These are phyloP conservation scores for Penicillium turbatum DNA, from an alignment of 495 filamentous ascomycete genomes.

Conservation along the genomic window DNA sequence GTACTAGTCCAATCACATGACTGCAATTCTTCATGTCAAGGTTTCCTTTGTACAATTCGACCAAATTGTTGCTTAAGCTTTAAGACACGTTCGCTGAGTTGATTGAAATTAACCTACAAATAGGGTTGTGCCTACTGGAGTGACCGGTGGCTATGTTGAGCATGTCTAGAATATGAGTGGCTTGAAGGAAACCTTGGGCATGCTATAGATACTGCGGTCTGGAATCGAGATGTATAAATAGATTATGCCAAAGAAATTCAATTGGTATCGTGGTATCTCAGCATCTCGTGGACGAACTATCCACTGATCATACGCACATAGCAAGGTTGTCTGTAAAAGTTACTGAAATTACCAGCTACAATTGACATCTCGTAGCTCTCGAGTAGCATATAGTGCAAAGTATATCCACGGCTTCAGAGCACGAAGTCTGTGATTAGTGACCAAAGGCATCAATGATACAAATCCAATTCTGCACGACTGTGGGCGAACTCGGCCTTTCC, in stretches of 20 bases:
- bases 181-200: background rate
- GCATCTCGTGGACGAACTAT: too few species aligned
- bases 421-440: slow-evolving; percentile 36
- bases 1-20: background rate
- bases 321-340: too few species aligned
- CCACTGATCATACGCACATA: too few species aligned
- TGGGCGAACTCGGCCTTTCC: slow-evolving; percentile 59
- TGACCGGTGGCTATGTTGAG: background rate
- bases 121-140: background rate
- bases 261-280: background rate
- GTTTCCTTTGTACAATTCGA: background rate
- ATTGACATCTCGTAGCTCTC: too few species aligned
- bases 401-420: too few species aligned
- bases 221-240: background rate
- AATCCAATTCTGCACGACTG: slow-evolving; percentile 68
- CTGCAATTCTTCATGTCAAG: background rate
- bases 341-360: too few species aligned
- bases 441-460: slow-evolving; percentile 59
- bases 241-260: too few species aligned
- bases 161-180: background rate
- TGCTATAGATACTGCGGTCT: background rate
- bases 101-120: background rate
- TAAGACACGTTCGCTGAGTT: background rate
- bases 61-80: background rate
- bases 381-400: too few species aligned